These are phyloP conservation scores for Phoma sp. DNA, from an alignment of 2,329 filamentous ascomycete species.

Conservation along the genomic window DNA sequence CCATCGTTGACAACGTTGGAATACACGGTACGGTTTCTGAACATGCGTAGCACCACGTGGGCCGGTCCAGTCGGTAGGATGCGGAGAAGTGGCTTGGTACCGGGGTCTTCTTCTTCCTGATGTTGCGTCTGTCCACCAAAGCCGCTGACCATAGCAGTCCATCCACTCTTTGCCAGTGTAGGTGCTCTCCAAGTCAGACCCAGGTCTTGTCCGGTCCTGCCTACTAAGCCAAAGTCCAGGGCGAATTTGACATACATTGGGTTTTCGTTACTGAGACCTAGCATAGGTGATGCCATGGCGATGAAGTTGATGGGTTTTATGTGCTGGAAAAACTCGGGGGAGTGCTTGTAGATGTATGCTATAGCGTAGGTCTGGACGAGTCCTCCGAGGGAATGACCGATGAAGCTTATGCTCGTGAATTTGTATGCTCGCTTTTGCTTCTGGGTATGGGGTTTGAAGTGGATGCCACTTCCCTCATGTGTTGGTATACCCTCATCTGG, in stretches of 20 bases:
- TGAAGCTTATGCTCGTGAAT: constrained; percentile 93
- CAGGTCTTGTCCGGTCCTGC: constrained; percentile 93
- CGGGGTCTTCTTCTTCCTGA: constrained; percentile 70
- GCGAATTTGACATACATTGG: constrained; percentile 97
- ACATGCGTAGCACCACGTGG: constrained; percentile 84
- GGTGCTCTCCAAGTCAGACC: constrained; percentile 94
- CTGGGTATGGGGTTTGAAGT: constrained; percentile 54
- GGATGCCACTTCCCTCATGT: constrained; percentile 70
- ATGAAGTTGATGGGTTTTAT: constrained; percentile 93
- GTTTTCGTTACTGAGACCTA: constrained; percentile 96
- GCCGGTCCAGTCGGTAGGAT: constrained; percentile 92
- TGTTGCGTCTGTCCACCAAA: constrained; percentile 68
- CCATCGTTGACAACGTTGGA: constrained; percentile 98
- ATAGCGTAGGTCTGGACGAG: constrained; percentile 92
- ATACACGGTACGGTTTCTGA: constrained; percentile 89
- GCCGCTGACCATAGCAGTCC: constrained; percentile 85
- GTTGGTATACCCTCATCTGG: constrained; percentile 56
- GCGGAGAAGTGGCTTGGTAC: constrained; percentile 85
- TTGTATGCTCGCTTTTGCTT: constrained; percentile 70
- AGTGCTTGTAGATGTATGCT: constrained; percentile 96
- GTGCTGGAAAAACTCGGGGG: constrained; percentile 84
- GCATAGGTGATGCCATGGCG: constrained; percentile 82
- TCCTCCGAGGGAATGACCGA: constrained; percentile 90
- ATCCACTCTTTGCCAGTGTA: constrained; percentile 82
- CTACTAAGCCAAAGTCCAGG: constrained; percentile 92